Evolutionary conservation across 768 basidiomycete genomes (phyloP).

Genomic region (Hortiboletus campestris): DNA sequence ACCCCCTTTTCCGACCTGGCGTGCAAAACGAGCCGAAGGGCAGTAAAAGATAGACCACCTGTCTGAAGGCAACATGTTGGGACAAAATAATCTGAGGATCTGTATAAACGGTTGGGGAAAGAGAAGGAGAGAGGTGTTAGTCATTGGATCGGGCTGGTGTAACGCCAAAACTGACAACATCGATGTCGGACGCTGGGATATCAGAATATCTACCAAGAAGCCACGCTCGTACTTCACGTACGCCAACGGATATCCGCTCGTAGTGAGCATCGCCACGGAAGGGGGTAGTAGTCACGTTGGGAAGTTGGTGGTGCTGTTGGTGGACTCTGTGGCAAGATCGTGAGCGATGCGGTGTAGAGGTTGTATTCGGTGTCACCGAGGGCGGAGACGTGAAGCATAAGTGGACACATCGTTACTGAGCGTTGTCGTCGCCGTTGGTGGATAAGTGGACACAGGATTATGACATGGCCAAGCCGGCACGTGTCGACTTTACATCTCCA

Average conservation of each 20-base stretch:
- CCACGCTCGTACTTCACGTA: constrained; percentile 73
- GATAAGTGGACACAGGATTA: background rate
- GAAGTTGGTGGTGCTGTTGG: constrained; percentile 17
- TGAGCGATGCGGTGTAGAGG: constrained; percentile 60
- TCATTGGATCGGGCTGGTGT: background rate
- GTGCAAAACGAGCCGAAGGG: constrained; percentile 63
- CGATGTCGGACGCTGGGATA: constrained; percentile 51
- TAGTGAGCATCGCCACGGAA: constrained; percentile 47
- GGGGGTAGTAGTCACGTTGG: background rate
- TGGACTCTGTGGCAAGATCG: constrained; percentile 45
- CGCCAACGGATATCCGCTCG: constrained; percentile 52
- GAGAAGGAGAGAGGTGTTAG: background rate
- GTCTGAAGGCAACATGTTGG: constrained; percentile 51
- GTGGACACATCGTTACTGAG: constrained; percentile 48
- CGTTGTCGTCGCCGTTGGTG: constrained; percentile 1
- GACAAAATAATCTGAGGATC: constrained; percentile 67
- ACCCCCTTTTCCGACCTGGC: constrained; percentile 57
- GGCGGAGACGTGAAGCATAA: constrained; percentile 71
- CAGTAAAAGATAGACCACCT: constrained; percentile 77
- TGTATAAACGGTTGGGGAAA: constrained; percentile 26
- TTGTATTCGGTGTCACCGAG: constrained; percentile 72
- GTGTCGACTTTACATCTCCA: constrained; percentile 5
- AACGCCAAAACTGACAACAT: constrained; percentile 45
- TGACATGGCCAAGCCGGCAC: constrained; percentile 2
- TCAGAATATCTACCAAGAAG: constrained; percentile 65